Percentiles rank a stretch among this genome's conserved stretches.
phyloP scores from a whole-genome alignment of 2,329 filamentous ascomycete genomes.

The Drechslera avenae region DNA sequence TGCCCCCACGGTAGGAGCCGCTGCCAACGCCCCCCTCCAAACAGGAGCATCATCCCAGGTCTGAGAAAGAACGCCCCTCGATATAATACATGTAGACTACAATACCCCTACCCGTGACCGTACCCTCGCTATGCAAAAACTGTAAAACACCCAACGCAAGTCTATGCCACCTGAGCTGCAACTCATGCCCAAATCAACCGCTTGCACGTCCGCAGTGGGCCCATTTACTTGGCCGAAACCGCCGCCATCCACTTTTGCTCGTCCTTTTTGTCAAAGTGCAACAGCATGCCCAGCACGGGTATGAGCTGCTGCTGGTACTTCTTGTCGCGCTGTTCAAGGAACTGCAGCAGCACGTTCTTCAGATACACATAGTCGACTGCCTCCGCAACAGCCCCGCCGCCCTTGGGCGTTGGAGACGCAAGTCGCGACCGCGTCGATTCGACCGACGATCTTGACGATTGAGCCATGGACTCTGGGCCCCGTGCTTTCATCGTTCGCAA shows the following conservation, averaged over 20 bases:
- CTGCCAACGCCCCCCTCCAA: background rate
- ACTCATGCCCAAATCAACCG: conserved; percentile 6
- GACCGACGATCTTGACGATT: conserved; percentile 64
- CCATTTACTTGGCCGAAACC: conserved; percentile 58
- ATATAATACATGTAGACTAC: conserved; percentile 14
- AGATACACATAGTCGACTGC: conserved; percentile 69
- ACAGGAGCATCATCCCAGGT: no score
- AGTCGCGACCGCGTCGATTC: conserved; percentile 58
- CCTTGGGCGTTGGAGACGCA: conserved; percentile 54
- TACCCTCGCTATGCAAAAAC: conserved; percentile 4
- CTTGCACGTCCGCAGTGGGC: conserved; percentile 12
- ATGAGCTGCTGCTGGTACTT: conserved; percentile 76
- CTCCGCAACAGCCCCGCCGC: conserved; percentile 36
- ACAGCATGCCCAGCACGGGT: conserved; percentile 74
- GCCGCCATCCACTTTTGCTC: conserved; percentile 87
- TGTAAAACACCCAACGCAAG: background rate
- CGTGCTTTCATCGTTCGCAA: conserved; percentile 55
- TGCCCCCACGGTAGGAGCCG: background rate
- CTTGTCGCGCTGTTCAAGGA: conserved; percentile 79
- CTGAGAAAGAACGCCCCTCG: background rate
- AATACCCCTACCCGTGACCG: background rate
- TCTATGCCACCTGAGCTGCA: conserved; percentile 3
- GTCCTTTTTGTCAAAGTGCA: conserved; percentile 78
- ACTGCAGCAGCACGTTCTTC: conserved; percentile 81
- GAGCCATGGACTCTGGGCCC: conserved; percentile 52